phyloP scores from a whole-genome alignment of 345 rosid genomes.

The Raphanus sativus region DNA sequence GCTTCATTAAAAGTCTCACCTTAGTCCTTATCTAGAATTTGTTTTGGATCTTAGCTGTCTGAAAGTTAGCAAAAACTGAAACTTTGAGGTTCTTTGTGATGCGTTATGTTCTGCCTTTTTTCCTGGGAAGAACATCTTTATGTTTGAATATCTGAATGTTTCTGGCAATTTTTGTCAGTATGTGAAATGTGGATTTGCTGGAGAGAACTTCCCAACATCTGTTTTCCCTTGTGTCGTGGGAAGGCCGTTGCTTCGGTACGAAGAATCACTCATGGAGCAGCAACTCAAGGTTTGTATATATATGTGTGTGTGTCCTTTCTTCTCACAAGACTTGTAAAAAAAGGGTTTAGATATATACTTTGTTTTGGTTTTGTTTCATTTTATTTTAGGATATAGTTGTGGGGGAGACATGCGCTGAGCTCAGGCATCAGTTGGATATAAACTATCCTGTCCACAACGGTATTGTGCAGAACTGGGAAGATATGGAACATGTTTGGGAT shows the following conservation, averaged over 20 bases:
- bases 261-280: slow-evolving; percentile 90
- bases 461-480: slow-evolving; percentile 97
- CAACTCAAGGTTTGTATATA: slow-evolving; percentile 61
- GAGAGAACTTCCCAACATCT: slow-evolving; percentile 94
- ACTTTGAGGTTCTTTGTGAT: not conserved
- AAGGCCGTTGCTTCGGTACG: slow-evolving; percentile 84
- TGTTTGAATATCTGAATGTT: not conserved
- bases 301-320: not conserved
- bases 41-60: not conserved
- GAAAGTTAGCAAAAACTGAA: slow-evolving; percentile 7
- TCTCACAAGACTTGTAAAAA: not conserved
- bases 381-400: slow-evolving; percentile 73
- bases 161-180: slow-evolving; percentile 53
- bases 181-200: slow-evolving; percentile 97
- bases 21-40: not conserved
- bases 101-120: not conserved
- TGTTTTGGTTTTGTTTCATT: not conserved
- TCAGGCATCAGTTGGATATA: slow-evolving; percentile 86
- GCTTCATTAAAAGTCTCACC: not conserved
- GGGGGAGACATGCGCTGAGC: slow-evolving; percentile 81
- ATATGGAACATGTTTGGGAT: slow-evolving; percentile 96
- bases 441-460: slow-evolving; percentile 95
- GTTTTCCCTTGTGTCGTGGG: slow-evolving; percentile 96
- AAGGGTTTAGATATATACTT: not conserved
- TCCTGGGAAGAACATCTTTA: not conserved